Evolutionary conservation across 208 protist genomes (phyloP).

Genomic region (Angomonas ambiguus): DNA sequence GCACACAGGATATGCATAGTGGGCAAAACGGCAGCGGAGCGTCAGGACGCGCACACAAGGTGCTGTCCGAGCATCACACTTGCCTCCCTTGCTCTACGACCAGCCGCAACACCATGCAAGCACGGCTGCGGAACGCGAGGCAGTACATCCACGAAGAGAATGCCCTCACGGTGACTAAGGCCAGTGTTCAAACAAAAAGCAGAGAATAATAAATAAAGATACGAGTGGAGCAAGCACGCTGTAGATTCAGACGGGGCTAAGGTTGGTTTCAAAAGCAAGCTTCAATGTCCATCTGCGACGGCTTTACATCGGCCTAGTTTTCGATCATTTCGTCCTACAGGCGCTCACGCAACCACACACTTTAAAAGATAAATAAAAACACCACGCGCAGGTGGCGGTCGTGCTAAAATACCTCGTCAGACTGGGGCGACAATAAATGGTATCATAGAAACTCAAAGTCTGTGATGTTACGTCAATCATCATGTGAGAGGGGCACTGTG

Average conservation of each 20-base stretch:
- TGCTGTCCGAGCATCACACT: neutral
- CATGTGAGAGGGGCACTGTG: neutral
- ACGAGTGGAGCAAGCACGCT: too few species aligned
- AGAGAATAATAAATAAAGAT: too few species aligned
- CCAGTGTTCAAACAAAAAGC: neutral
- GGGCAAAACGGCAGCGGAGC: neutral
- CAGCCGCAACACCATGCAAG: neutral
- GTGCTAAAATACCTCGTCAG: neutral
- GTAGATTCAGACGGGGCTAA: conserved; percentile 1
- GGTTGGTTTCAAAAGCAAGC: neutral
- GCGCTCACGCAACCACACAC: neutral
- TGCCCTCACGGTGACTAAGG: neutral
- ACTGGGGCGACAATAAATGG: conserved; percentile 1
- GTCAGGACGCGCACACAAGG: neutral
- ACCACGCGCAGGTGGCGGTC: neutral
- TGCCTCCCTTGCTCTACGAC: neutral
- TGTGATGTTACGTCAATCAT: conserved; percentile 2
- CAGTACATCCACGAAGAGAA: neutral
- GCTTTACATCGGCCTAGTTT: conserved; percentile 1
- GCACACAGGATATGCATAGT: neutral
- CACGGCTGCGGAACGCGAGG: neutral
- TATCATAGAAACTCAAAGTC: neutral
- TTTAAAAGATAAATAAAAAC: neutral
- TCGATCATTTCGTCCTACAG: neutral
- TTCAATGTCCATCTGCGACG: neutral